A percentile compares a stretch with the other conserved stretches of the same genome.
phyloP scores from a whole-genome alignment of 129 eudicot species.

The Pittosporum tobira region DNA sequence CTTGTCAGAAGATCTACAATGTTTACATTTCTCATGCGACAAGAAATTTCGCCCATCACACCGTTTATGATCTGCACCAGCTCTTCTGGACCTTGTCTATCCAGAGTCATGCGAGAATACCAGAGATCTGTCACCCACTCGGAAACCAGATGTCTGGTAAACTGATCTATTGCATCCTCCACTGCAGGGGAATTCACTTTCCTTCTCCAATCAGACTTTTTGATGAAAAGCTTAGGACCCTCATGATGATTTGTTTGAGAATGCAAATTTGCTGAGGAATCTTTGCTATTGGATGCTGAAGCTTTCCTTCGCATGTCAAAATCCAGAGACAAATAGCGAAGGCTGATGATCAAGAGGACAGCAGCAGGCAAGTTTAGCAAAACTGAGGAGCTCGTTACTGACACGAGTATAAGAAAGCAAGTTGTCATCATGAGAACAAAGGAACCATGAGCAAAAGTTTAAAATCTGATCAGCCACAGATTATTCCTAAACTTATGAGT shows the following conservation, averaged over 20 bases:
- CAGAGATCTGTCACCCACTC: conserved; percentile 99
- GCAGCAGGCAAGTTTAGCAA: conserved; percentile 91
- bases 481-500: no score
- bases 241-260: conserved; percentile 28
- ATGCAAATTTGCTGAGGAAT: conserved; percentile 24
- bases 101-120: conserved; percentile 89
- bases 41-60: conserved; percentile 76
- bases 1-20: conserved; percentile 87
- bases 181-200: conserved; percentile 92
- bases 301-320: conserved; percentile 85
- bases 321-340: conserved; percentile 77
- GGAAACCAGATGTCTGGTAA: conserved; percentile 75
- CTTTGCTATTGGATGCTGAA: conserved; percentile 50
- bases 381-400: conserved; percentile 99
- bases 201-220: conserved; percentile 70
- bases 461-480: no score
- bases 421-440: conserved; percentile 11
- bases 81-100: conserved; percentile 95
- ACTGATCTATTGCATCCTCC: conserved; percentile 91
- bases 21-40: conserved; percentile 78
- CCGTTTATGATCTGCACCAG: conserved; percentile 80
- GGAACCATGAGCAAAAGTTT: no score
- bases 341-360: conserved; percentile 38
- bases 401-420: conserved; percentile 11
- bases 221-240: conserved; percentile 23